Conservation (phyloP, 2,329 filamentous ascomycete species). For the Emericellopsis atlantica region DNA sequence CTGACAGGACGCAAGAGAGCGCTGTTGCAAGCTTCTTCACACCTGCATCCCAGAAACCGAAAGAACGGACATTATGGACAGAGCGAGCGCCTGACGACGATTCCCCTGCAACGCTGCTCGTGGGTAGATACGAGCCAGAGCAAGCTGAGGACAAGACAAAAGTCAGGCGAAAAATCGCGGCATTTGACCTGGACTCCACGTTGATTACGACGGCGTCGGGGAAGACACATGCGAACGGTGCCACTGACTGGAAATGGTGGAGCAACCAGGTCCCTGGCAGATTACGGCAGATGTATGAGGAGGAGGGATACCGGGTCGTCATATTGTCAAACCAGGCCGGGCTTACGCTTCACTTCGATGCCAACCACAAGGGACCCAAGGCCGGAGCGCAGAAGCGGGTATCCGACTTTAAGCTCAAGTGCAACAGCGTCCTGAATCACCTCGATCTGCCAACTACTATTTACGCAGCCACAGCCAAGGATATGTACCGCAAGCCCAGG, state of each 20-base stretch:
- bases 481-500: slow-evolving; percentile 77
- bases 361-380: slow-evolving; percentile 55
- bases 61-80: slow-evolving; percentile 62
- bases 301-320: slow-evolving; percentile 60
- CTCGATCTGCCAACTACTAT: slow-evolving; percentile 66
- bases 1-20: slow-evolving; percentile 33
- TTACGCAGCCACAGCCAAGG: slow-evolving; percentile 77
- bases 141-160: slow-evolving; percentile 12
- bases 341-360: slow-evolving; percentile 58
- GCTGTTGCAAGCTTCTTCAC: slow-evolving; percentile 81
- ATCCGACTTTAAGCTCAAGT: slow-evolving; percentile 72
- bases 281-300: slow-evolving; percentile 50
- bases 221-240: slow-evolving; percentile 59
- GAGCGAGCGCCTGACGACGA: slow-evolving; percentile 42
- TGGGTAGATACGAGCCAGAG: slow-evolving; percentile 55
- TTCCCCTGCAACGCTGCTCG: slow-evolving; percentile 48
- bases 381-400: slow-evolving; percentile 48
- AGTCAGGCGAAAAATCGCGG: slow-evolving; percentile 47
- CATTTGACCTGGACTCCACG: slow-evolving; percentile 77
- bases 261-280: slow-evolving; percentile 53
- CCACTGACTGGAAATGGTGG: slow-evolving; percentile 94
- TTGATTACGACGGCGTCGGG: slow-evolving; percentile 71
- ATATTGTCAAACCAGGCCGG: slow-evolving; percentile 86
- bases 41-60: slow-evolving; percentile 71
- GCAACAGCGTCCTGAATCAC: slow-evolving; percentile 52